Percentiles rank a stretch among this genome's conserved stretches.
phyloP scores from a whole-genome alignment of 257 asterid species.

The Gynochthodes officinalis region DNA sequence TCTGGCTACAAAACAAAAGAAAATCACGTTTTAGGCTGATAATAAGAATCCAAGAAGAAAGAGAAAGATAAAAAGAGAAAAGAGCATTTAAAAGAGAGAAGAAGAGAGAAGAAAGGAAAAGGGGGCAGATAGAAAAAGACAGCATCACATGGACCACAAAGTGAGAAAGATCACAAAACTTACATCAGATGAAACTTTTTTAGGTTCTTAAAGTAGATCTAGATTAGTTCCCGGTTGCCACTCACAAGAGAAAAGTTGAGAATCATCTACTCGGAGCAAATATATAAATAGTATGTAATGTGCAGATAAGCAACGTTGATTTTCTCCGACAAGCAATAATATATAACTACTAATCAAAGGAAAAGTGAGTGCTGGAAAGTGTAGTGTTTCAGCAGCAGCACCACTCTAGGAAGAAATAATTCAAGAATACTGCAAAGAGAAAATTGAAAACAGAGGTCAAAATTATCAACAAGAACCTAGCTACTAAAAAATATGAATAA shows the following conservation, averaged over 20 bases:
- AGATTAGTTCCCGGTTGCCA: slow-evolving; percentile 5
- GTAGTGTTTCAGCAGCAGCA: not conserved
- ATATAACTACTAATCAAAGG: not conserved
- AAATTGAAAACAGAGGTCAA: slow-evolving; percentile 8
- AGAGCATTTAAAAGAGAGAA: slow-evolving; percentile 33
- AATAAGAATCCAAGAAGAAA: slow-evolving; percentile 20
- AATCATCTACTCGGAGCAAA: slow-evolving; percentile 1
- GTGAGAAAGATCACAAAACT: slow-evolving; percentile 40
- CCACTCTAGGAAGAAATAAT: not conserved
- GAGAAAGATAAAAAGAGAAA: slow-evolving; percentile 28
- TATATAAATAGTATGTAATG: slow-evolving; percentile 1
- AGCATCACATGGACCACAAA: slow-evolving; percentile 51
- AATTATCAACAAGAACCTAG: not conserved
- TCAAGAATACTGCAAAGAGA: not conserved
- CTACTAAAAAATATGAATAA: too few relatives aligned
- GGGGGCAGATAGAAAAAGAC: slow-evolving; percentile 35
- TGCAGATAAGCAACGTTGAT: not conserved
- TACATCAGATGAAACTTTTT: slow-evolving; percentile 32
- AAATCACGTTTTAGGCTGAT: slow-evolving; percentile 22
- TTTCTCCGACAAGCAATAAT: not conserved
- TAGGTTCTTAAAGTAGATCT: slow-evolving; percentile 23
- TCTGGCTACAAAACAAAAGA: slow-evolving; percentile 33
- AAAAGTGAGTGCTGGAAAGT: not conserved
- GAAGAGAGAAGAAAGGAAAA: slow-evolving; percentile 14
- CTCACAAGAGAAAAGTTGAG: slow-evolving; percentile 7